Conservation (phyloP, 1,284 basidiomycete genomes). For the Leccinum pachyderme region DNA sequence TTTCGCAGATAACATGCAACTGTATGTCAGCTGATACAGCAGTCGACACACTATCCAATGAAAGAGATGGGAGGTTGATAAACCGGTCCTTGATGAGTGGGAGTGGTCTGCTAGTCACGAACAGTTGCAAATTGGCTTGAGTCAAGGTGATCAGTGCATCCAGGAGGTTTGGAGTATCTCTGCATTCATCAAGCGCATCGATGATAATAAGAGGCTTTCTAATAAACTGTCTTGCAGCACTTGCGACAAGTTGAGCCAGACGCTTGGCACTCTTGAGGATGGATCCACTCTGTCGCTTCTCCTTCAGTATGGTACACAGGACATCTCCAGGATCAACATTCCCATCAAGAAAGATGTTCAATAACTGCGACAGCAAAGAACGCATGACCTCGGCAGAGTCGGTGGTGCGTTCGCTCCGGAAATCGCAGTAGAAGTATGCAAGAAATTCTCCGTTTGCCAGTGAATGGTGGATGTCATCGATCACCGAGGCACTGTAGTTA, state of each 20-base stretch:
- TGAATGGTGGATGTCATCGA: not conserved
- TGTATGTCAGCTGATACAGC: not conserved
- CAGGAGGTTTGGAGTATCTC: not conserved
- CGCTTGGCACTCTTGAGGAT: not conserved
- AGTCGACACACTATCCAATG: not conserved
- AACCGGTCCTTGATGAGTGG: not conserved
- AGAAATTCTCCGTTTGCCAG: not conserved
- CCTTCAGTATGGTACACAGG: not conserved
- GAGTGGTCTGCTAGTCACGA: not conserved
- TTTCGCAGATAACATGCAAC: not conserved
- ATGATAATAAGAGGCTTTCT: not conserved
- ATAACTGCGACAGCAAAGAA: not conserved
- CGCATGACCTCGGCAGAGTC: not conserved
- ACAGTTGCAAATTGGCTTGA: not conserved
- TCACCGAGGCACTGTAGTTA: not conserved
- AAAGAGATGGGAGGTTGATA: not conserved
- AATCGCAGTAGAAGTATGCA: not conserved
- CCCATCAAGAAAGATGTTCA: not conserved
- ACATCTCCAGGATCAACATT: not conserved
- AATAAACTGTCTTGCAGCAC: not conserved
- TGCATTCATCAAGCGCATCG: not conserved
- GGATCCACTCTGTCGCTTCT: not conserved
- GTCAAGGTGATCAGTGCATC: not conserved
- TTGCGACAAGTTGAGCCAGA: not conserved
- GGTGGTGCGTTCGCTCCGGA: not conserved